phyloP scores from a whole-genome alignment of 2,329 filamentous ascomycete genomes.

The Pyrenochaeta sp. region DNA sequence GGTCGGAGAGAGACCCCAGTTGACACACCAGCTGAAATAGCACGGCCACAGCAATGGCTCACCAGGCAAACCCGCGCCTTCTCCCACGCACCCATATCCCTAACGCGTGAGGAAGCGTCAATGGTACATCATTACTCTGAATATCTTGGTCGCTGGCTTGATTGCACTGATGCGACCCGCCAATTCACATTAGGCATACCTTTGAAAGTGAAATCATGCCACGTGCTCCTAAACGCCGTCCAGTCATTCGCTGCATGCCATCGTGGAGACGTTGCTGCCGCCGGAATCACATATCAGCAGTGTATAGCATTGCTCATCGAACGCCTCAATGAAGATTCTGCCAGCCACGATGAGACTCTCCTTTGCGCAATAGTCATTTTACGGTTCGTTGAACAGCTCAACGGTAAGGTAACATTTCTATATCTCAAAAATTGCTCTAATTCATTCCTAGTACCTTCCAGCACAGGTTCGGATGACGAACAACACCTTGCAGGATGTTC shows the following conservation, averaged over 20 bases:
- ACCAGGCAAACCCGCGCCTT: conserved; percentile 8
- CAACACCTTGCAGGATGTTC: conserved; percentile 40
- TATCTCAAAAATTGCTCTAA: conserved; percentile 7
- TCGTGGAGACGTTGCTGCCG: conserved; percentile 23
- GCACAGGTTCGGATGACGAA: conserved; percentile 38
- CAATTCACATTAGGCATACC: conserved; percentile 41
- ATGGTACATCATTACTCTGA: conserved; percentile 42
- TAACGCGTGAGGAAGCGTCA: conserved; percentile 31
- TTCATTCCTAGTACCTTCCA: conserved; percentile 23
- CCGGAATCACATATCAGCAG: conserved; percentile 34
- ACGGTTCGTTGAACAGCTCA: conserved; percentile 43
- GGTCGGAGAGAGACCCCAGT: conserved; percentile 6
- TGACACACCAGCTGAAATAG: conserved; percentile 18
- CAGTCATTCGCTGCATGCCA: conserved; percentile 40
- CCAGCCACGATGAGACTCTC: conserved; percentile 37
- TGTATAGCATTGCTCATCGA: conserved; percentile 42
- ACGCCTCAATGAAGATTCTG: conserved; percentile 31
- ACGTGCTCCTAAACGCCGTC: conserved; percentile 39
- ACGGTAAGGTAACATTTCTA: conserved; percentile 16
- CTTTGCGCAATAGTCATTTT: conserved; percentile 43
- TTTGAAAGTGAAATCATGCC: conserved; percentile 33
- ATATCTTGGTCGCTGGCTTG: conserved; percentile 41
- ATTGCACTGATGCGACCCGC: conserved; percentile 39
- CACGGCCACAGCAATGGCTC: conserved; percentile 12
- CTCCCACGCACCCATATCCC: conserved; percentile 11